Evolutionary conservation across 495 filamentous ascomycete species (phyloP).

Genomic region (Mytilinidion resinicola): DNA sequence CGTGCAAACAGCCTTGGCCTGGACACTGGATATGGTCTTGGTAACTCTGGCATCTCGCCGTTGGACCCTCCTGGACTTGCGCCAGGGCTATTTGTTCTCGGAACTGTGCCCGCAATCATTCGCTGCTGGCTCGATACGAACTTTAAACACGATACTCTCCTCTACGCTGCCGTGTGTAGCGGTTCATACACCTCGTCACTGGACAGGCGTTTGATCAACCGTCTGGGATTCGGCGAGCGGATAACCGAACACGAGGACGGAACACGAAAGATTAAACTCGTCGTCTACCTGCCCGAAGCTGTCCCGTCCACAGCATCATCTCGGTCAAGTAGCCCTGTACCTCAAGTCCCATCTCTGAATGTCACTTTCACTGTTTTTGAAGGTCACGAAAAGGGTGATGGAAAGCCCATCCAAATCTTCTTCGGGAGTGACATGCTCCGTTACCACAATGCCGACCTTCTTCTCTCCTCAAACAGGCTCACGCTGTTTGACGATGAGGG

Average conservation of each 20-base stretch:
- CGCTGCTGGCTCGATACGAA: slow-evolving; percentile 87
- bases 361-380: slow-evolving; percentile 70
- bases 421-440: slow-evolving; percentile 84
- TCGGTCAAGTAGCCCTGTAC: slow-evolving; percentile 63
- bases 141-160: slow-evolving; percentile 76
- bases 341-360: slow-evolving; percentile 72
- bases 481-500: slow-evolving; percentile 80
- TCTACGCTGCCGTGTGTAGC: slow-evolving; percentile 89
- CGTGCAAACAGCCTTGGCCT: slow-evolving; percentile 77
- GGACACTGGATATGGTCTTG: slow-evolving; percentile 62
- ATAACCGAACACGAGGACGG: slow-evolving; percentile 59
- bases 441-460: slow-evolving; percentile 79
- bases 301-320: slow-evolving; percentile 69
- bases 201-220: slow-evolving; percentile 63
- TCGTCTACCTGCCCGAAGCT: slow-evolving; percentile 86
- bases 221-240: slow-evolving; percentile 60
- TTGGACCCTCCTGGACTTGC: slow-evolving; percentile 63
- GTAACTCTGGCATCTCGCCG: slow-evolving; percentile 58
- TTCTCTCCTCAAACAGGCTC: slow-evolving; percentile 86
- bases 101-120: slow-evolving; percentile 85
- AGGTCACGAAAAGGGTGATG: slow-evolving; percentile 42
- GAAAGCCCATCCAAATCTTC: slow-evolving; percentile 65
- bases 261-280: slow-evolving; percentile 60
- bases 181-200: slow-evolving; percentile 82
- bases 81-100: slow-evolving; percentile 73